Evolutionary conservation across 768 basidiomycete genomes (phyloP).

Genomic region (Rhodotorula kratochvilovae): DNA sequence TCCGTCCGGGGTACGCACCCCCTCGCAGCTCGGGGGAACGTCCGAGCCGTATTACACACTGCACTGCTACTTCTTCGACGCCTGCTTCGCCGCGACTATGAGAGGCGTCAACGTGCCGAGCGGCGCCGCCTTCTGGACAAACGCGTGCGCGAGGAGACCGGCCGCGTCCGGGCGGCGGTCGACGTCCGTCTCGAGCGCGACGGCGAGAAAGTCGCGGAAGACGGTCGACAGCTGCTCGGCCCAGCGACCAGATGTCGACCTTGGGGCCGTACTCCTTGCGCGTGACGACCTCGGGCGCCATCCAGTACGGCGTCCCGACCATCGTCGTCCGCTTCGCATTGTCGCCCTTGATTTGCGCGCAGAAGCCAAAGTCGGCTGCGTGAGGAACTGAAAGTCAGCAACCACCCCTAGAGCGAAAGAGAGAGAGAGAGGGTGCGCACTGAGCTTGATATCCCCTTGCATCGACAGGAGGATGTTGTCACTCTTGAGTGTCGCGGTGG

Average conservation of each 20-base stretch:
- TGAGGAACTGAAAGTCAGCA: background rate
- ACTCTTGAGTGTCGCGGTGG: conserved; percentile 97
- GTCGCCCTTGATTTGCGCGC: conserved; percentile 69
- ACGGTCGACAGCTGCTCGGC: conserved; percentile 64
- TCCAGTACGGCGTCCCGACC: conserved; percentile 98
- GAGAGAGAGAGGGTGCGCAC: conserved; percentile 49
- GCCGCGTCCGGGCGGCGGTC: conserved; percentile 87
- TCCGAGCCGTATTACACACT: too few relatives aligned
- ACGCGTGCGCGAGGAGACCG: conserved; percentile 66
- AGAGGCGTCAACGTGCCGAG: too few relatives aligned
- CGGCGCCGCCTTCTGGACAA: conserved; percentile 50
- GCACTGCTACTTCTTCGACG: too few relatives aligned
- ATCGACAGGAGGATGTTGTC: conserved; percentile 91
- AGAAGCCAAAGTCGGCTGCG: conserved; percentile 82
- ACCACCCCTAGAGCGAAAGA: too few relatives aligned
- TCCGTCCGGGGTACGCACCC: too few relatives aligned
- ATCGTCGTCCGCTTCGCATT: conserved; percentile 91
- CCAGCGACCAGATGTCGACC: conserved; percentile 97
- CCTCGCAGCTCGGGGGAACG: too few relatives aligned
- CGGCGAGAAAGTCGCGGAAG: conserved; percentile 83
- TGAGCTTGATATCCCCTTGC: conserved; percentile 94
- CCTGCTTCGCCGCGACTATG: too few relatives aligned
- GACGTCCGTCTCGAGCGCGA: conserved; percentile 86
- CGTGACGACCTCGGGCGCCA: conserved; percentile 92
- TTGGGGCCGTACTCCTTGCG: conserved; percentile 88